Percentiles rank a stretch among this genome's conserved stretches.
Evolutionary conservation across 768 basidiomycete species (phyloP).

Genomic region (Clitopilus hobsonii): DNA sequence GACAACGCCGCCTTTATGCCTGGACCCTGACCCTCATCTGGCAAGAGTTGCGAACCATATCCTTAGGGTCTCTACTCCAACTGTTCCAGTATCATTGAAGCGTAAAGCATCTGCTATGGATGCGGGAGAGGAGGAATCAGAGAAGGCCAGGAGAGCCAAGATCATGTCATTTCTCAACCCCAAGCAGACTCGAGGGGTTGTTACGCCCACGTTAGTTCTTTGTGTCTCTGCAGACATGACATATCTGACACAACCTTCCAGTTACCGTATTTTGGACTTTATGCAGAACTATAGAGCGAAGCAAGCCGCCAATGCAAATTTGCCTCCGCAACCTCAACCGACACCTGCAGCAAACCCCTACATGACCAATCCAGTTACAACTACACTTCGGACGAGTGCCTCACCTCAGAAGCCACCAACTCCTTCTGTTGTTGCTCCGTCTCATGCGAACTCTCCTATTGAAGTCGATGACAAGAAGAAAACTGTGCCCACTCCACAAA

Average conservation of each 20-base stretch:
- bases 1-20: conserved; percentile 70
- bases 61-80: conserved; percentile 65
- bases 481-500: conserved; percentile 19
- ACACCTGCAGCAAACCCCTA: conserved; percentile 6
- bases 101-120: conserved; percentile 69
- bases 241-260: conserved; percentile 20
- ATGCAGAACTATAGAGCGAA: conserved; percentile 26
- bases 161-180: conserved; percentile 81
- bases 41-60: conserved; percentile 73
- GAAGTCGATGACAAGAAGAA: conserved; percentile 24
- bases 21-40: conserved; percentile 76
- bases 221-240: not conserved
- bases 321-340: conserved; percentile 12
- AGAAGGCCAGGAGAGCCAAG: conserved; percentile 67
- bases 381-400: conserved; percentile 8
- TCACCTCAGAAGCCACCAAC: conserved; percentile 22
- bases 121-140: conserved; percentile 72
- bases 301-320: conserved; percentile 18
- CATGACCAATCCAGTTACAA: conserved; percentile 7
- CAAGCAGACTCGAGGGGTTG: conserved; percentile 38
- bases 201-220: conserved; percentile 37
- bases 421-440: conserved; percentile 21
- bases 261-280: conserved; percentile 57
- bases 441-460: conserved; percentile 26
- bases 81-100: conserved; percentile 70